Percentiles rank a stretch among this genome's conserved stretches.
These are phyloP conservation scores for Orbilia oligospora DNA, from an alignment of 2,329 filamentous ascomycete species.

Conservation along the genomic window DNA sequence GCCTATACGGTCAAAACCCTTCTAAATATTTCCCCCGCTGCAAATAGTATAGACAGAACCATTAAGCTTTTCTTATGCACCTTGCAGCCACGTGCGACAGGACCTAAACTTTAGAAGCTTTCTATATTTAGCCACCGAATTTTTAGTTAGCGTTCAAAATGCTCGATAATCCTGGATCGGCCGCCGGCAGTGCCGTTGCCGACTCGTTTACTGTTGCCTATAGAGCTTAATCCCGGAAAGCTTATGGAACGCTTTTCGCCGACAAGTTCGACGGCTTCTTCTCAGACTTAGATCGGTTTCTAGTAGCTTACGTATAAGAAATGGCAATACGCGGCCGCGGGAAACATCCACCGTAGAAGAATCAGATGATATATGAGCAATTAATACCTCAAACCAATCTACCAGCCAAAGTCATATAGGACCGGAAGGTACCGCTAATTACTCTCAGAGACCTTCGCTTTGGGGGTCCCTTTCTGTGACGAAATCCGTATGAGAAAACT, in stretches of 20 bases:
- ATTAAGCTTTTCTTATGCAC: neutral
- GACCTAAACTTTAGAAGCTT: neutral
- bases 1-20: too few species aligned
- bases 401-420: too few species aligned
- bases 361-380: neutral
- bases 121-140: constrained; percentile 12
- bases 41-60: neutral
- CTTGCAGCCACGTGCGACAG: neutral
- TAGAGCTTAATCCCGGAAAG: neutral
- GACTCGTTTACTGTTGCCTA: neutral
- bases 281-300: neutral
- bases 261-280: neutral
- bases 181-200: neutral
- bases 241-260: neutral
- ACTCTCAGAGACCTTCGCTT: too few species aligned
- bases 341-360: neutral
- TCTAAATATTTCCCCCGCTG: neutral
- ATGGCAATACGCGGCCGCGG: neutral
- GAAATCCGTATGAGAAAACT: too few species aligned
- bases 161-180: neutral
- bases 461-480: too few species aligned
- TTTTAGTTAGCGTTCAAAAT: neutral
- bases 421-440: too few species aligned
- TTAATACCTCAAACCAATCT: neutral
- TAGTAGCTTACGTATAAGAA: neutral